Evolutionary conservation across 1,284 basidiomycete species (phyloP).

Genomic region (Puccinia sorghi): DNA sequence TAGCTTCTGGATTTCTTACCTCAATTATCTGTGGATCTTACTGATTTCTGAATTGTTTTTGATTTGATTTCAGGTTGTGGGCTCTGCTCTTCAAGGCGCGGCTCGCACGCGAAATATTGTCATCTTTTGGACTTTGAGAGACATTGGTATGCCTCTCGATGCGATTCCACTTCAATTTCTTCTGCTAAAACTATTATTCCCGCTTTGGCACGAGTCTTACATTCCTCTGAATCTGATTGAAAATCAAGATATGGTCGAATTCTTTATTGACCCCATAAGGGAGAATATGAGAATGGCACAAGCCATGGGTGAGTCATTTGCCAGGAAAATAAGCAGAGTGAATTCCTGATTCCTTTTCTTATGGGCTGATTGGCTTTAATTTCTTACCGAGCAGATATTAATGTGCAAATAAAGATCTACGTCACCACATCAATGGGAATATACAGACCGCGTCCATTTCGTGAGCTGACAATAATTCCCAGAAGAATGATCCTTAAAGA

Average conservation of each 20-base stretch:
- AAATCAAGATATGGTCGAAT: constrained; percentile 36
- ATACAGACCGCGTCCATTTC: constrained; percentile 21
- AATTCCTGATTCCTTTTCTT: not conserved
- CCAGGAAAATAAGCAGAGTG: not conserved
- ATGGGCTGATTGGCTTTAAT: not conserved
- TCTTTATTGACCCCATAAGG: constrained; percentile 36
- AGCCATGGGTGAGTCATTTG: constrained; percentile 24
- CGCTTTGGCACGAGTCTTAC: not conserved
- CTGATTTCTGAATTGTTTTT: not conserved
- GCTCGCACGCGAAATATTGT: constrained; percentile 22
- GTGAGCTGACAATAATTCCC: constrained; percentile 23
- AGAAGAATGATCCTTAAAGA: not conserved
- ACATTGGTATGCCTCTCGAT: constrained; percentile 21
- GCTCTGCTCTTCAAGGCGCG: constrained; percentile 27
- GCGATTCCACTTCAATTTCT: not conserved
- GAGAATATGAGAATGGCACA: constrained; percentile 27
- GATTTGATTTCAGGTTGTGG: constrained; percentile 11
- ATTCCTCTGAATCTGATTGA: not conserved
- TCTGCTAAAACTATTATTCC: not conserved
- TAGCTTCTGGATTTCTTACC: not conserved
- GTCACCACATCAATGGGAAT: constrained; percentile 33
- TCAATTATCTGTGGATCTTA: not conserved
- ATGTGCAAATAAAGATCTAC: constrained; percentile 20
- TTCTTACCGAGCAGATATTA: constrained; percentile 19
- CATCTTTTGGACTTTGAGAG: constrained; percentile 40